Percentiles rank a stretch among this genome's conserved stretches.
These are phyloP conservation scores for Ophioceras dolichostomum DNA, from an alignment of 2,329 filamentous ascomycete genomes.

Conservation along the genomic window DNA sequence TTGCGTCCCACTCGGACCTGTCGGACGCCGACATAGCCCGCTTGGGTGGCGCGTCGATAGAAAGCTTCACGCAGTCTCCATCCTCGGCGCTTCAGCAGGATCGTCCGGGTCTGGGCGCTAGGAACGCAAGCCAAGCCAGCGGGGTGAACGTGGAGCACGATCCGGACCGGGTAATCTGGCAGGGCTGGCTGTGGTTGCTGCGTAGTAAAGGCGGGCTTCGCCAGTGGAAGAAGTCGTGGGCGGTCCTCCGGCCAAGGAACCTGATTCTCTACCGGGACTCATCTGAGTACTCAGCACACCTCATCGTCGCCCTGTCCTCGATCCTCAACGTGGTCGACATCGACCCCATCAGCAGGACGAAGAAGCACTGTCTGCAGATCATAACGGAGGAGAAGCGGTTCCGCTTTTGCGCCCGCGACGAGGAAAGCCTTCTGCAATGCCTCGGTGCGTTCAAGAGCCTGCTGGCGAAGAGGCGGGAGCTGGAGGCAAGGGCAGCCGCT, in stretches of 20 bases:
- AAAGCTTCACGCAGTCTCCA: conserved; percentile 30
- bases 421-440: conserved; percentile 73
- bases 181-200: conserved; percentile 78
- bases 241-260: conserved; percentile 73
- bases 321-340: conserved; percentile 90
- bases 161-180: conserved; percentile 82
- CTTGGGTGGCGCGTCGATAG: conserved; percentile 36
- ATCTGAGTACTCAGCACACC: conserved; percentile 74
- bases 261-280: conserved; percentile 90
- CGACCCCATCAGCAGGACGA: conserved; percentile 74
- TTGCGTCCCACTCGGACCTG: conserved; percentile 77
- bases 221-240: conserved; percentile 94
- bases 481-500: conserved; percentile 32
- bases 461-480: conserved; percentile 55
- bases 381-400: conserved; percentile 87
- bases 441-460: conserved; percentile 86
- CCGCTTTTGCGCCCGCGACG: conserved; percentile 63
- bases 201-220: conserved; percentile 72
- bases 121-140: conserved; percentile 53
- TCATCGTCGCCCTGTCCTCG: conserved; percentile 65
- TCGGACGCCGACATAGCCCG: conserved; percentile 52
- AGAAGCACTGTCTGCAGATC: conserved; percentile 78
- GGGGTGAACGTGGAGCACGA: conserved; percentile 47
- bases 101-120: conserved; percentile 24
- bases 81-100: conserved; percentile 13